phyloP scores from a whole-genome alignment of 2,329 filamentous ascomycete species.

The Trichoderma brevicompactum region DNA sequence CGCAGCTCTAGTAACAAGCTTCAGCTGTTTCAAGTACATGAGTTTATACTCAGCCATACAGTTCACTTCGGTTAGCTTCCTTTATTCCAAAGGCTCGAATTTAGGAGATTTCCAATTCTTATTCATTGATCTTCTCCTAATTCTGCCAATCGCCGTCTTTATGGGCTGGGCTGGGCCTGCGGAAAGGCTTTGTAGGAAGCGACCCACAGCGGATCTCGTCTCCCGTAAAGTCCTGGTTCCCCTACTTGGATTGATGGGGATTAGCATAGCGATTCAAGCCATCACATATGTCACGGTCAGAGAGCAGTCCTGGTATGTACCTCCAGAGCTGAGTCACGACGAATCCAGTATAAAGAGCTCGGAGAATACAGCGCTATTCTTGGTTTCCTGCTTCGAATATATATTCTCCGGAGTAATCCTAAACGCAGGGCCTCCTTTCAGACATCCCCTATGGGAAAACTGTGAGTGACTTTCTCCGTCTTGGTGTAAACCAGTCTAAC shows the following conservation, averaged over 20 bases:
- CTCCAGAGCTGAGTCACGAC: constrained; percentile 75
- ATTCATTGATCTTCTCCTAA: constrained; percentile 90
- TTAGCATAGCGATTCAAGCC: constrained; percentile 79
- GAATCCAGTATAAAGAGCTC: constrained; percentile 89
- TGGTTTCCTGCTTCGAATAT: constrained; percentile 93
- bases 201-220: constrained; percentile 89
- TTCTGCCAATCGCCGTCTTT: constrained; percentile 94
- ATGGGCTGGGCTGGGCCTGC: constrained; percentile 97
- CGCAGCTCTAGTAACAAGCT: constrained; percentile 94
- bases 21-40: constrained; percentile 99
- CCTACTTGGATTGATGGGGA: constrained; percentile 81
- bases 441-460: constrained; percentile 79
- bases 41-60: constrained; percentile 98
- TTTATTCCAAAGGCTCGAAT: constrained; percentile 92
- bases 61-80: constrained; percentile 94
- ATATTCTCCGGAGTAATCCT: constrained; percentile 87
- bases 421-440: constrained; percentile 88
- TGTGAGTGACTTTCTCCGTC: constrained; percentile 56
- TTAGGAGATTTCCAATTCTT: constrained; percentile 97
- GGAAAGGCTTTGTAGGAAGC: constrained; percentile 75
- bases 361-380: constrained; percentile 88
- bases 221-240: constrained; percentile 90
- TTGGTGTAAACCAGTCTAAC: constrained; percentile 9
- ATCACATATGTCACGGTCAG: constrained; percentile 75
- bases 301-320: constrained; percentile 82